Evolutionary conservation across 2,329 filamentous ascomycete genomes (phyloP).

Genomic region (Mycogone perniciosa): DNA sequence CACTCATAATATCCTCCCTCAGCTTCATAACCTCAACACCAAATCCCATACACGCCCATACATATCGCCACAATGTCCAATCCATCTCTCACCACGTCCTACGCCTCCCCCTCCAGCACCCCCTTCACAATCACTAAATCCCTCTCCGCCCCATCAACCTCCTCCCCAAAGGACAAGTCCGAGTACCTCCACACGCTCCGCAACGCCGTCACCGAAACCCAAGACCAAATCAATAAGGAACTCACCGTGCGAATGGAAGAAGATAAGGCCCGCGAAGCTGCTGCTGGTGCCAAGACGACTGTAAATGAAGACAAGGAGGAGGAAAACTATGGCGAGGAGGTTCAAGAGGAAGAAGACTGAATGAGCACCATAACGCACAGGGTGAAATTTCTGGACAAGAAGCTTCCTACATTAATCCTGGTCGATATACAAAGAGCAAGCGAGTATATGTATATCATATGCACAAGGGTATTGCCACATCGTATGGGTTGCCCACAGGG

Average conservation of each 20-base stretch:
- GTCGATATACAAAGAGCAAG: slow-evolving; percentile 1
- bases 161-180: slow-evolving; percentile 44
- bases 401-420: too few relatives aligned
- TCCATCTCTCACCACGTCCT: slow-evolving; percentile 40
- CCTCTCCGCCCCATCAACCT: slow-evolving; percentile 29
- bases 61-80: neutral
- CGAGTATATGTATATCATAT: neutral
- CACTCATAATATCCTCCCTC: slow-evolving; percentile 14
- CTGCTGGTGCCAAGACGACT: slow-evolving; percentile 11
- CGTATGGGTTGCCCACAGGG: slow-evolving; percentile 16
- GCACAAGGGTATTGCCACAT: slow-evolving; percentile 22
- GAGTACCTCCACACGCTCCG: slow-evolving; percentile 56
- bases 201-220: slow-evolving; percentile 49
- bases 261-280: slow-evolving; percentile 50
- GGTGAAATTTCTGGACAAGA: too few relatives aligned
- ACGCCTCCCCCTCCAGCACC: slow-evolving; percentile 45
- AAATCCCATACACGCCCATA: neutral
- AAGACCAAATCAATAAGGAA: slow-evolving; percentile 62
- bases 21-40: neutral
- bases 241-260: slow-evolving; percentile 69
- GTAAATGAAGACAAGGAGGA: slow-evolving; percentile 57
- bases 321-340: slow-evolving; percentile 81
- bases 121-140: slow-evolving; percentile 38
- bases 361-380: neutral
- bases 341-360: slow-evolving; percentile 55